Evolutionary conservation across 176 grass and related monocot species (phyloP), one percentile per base, ranked within the genome.

Genomic region (Aegilops speltoides): DNA sequence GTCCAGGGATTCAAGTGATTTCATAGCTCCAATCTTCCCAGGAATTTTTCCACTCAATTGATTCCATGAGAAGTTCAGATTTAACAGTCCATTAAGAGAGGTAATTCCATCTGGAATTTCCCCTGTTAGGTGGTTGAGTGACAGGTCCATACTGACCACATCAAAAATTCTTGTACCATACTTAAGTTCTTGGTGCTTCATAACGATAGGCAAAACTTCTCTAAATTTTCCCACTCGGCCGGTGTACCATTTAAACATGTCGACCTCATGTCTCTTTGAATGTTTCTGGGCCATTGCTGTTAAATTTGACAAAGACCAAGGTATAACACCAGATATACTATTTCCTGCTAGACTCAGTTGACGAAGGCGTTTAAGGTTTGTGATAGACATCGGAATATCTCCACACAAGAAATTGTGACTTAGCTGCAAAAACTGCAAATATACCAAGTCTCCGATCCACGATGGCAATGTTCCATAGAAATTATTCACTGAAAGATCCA

Each of bases 1-100:
- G 40, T 94, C 89, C 0, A 92, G 76, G 7, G 93, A 95, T 38
- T 90, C 87, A 48, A 94, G 24, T 26, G 70, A 87, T 3, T 14
- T 1, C 40, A 94, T 71, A 2, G 2, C 5, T 8, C 90, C 87
- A 68, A 92, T 92, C 0, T 34, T 68, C 6, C 0, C 1, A 0
- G 64, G 64, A 66, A 68, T 68, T 5, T 68, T 17, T 17, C 29
- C 29, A 1, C 29, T 68, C 64, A 32, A 8, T 6, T 33, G 14
- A 6, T 68, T 68, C 1, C 5, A 68, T 32, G 64, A 32, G 6
- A 68, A 68, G 2, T 68, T 68, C 2, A 68, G 14, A 68, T 33
- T 68, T 15, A 68, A 5, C 7, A 68, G 6, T 3, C 23, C 28
- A 15, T 3, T 10, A 2, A 68, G 28, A 68, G 15, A 33, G 8